Evolutionary conservation across 2,329 filamentous ascomycete species (phyloP).

Genomic region (Colletotrichum sp.): DNA sequence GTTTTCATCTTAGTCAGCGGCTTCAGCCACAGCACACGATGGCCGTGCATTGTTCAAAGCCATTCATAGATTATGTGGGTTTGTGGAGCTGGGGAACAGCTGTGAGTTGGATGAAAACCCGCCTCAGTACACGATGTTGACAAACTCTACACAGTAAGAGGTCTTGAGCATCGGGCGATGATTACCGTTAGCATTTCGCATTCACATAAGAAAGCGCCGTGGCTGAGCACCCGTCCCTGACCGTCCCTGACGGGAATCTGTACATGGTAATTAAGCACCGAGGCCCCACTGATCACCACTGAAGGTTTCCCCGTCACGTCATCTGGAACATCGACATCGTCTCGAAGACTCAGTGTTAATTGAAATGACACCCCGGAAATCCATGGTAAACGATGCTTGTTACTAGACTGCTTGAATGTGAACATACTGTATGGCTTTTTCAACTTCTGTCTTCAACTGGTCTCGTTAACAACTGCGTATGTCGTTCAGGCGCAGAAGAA

Average conservation of each 20-base stretch:
- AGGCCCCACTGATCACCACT: neutral
- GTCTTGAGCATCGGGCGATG: neutral
- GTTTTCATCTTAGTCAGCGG: neutral
- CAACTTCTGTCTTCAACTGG: neutral
- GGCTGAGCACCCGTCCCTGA: neutral
- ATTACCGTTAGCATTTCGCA: neutral
- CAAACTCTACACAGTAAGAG: rapidly evolving
- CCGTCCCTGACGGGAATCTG: neutral
- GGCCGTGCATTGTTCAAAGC: neutral
- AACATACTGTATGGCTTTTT: neutral
- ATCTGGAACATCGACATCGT: neutral
- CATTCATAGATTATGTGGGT: neutral
- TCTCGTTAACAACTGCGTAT: neutral
- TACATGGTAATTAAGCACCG: neutral
- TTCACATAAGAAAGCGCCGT: neutral
- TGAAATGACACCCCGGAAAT: neutral
- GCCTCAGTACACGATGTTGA: neutral
- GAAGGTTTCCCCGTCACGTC: neutral
- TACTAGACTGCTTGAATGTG: too few relatives aligned
- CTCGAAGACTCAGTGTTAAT: neutral
- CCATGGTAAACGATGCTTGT: neutral
- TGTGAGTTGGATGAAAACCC: neutral
- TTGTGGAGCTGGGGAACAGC: neutral
- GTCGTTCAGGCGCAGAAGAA: neutral
- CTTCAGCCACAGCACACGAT: neutral